A percentile compares a stretch with the other conserved stretches of the same genome.
Conservation (phyloP, 441 rosid species). For the Mallotus repandus region DNA sequence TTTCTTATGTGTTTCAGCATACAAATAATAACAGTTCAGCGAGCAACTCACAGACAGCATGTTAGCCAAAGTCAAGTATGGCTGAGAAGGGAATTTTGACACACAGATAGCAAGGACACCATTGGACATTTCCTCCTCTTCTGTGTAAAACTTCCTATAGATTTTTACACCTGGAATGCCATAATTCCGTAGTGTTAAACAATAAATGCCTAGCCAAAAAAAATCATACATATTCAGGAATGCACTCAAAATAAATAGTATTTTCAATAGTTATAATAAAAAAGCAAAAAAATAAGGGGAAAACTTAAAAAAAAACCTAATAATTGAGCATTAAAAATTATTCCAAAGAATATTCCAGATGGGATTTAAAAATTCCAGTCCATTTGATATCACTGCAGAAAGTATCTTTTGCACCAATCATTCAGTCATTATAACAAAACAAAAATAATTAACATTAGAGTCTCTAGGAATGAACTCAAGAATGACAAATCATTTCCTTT, state of each 20-base stretch:
- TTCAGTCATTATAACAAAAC: background rate
- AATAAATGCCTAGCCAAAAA: background rate
- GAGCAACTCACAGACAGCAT: constrained; percentile 57
- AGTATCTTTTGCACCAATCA: background rate
- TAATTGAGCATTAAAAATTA: background rate
- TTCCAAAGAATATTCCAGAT: background rate
- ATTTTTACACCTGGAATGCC: constrained; percentile 49
- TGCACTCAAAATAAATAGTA: background rate
- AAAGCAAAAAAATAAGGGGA: background rate
- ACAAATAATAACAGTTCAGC: background rate
- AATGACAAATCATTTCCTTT: background rate
- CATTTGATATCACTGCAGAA: background rate
- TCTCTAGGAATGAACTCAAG: background rate
- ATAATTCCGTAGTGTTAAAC: background rate
- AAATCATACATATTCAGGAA: background rate
- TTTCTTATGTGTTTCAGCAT: constrained; percentile 5
- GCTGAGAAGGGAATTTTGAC: constrained; percentile 51
- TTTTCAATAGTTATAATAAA: background rate
- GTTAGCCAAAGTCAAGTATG: constrained; percentile 51
- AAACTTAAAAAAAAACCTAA: background rate
- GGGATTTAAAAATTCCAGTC: background rate
- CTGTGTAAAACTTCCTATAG: constrained; percentile 67
- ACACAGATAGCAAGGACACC: constrained; percentile 68
- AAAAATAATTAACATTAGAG: background rate
- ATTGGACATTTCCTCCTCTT: constrained; percentile 62